Evolutionary conservation across 208 protist species (phyloP), one percentile per base, ranked within the genome.

Genomic region (Acanthamoeba sp.): DNA sequence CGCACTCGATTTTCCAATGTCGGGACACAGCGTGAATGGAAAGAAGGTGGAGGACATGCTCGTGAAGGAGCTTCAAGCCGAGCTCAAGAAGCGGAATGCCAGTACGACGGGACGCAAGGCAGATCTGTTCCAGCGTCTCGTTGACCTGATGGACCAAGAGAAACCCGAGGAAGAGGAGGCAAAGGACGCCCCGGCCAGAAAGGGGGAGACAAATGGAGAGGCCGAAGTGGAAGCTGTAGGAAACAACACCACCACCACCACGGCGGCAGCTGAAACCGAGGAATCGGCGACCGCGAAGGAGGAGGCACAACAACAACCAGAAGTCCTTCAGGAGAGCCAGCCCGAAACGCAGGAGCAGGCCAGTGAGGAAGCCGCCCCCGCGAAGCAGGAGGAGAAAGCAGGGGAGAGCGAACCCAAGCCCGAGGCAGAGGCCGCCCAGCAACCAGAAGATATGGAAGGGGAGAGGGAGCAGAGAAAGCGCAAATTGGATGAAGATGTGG

Each of bases 11-110:
- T 48, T 85, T 22, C 27, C 27, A 32, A 62, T 87, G 78, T 87
- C 87, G n/a, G 87, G 24, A 55, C 87, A 92, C 38, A 40, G 24
- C 24, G 42, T 93, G n/a, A 62, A 93, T 66, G 90, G 66, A 42
- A 84, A 93, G 42, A 93, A 84, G 16, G 66, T 93, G 90, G 71
- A 66, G 36, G 90, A 78, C 22, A 78, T 93, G 66, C 6, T 84
- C 27, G 90, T 93, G 40, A 93, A 84, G 27, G 90, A 93, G 10
- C 69, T 93, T 7, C 90, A 93, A 27, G 40, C 59, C 7, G 90
- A 93, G 34, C 66, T 93, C 45, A 78, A 84, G 40, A 32, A 84
- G 90, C 62, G 90, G 0, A 62, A 29, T 2, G 59, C 32, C 7
- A 78, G 66, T n/a, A 36, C 32, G 6, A 0, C 40, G 7, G 90